A percentile compares a stretch with the other conserved stretches of the same genome.
Conservation (phyloP, 1,284 basidiomycete genomes). For the Malassezia cuniculi region DNA sequence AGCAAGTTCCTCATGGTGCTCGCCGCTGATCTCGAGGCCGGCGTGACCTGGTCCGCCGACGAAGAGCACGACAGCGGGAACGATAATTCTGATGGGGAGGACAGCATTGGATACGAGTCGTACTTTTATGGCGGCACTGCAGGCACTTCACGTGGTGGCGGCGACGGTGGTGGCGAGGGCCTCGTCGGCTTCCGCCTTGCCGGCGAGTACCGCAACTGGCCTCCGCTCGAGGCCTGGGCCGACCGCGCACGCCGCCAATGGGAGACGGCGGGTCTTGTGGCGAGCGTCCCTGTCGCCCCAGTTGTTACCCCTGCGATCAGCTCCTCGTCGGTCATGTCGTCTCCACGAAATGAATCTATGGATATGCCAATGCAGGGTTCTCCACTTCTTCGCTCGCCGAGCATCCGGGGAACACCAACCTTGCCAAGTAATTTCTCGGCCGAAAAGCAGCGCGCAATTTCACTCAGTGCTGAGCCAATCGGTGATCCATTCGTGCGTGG, state of each 20-base stretch:
- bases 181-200: constrained; percentile 27
- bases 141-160: constrained; percentile 28
- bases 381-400: constrained; percentile 9
- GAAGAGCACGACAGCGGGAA: constrained; percentile 18
- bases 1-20: constrained; percentile 84
- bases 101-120: constrained; percentile 37
- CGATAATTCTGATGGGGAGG: constrained; percentile 25
- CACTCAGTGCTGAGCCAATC: constrained; percentile 25
- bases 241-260: constrained; percentile 34
- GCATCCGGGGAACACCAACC: no score
- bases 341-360: no score
- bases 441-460: constrained; percentile 30
- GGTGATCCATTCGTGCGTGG: constrained; percentile 16
- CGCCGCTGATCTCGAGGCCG: constrained; percentile 79
- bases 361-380: no score
- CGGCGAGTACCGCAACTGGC: constrained; percentile 41
- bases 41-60: constrained; percentile 50
- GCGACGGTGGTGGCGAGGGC: constrained; percentile 35
- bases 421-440: no score
- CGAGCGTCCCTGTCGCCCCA: constrained; percentile 18
- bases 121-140: constrained; percentile 34
- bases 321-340: constrained; percentile 11
- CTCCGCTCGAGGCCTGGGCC: constrained; percentile 41
- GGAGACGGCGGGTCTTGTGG: constrained; percentile 29
- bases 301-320: not conserved